Conservation (phyloP, 1,284 basidiomycete genomes). For the Leccinum pachyderme region DNA sequence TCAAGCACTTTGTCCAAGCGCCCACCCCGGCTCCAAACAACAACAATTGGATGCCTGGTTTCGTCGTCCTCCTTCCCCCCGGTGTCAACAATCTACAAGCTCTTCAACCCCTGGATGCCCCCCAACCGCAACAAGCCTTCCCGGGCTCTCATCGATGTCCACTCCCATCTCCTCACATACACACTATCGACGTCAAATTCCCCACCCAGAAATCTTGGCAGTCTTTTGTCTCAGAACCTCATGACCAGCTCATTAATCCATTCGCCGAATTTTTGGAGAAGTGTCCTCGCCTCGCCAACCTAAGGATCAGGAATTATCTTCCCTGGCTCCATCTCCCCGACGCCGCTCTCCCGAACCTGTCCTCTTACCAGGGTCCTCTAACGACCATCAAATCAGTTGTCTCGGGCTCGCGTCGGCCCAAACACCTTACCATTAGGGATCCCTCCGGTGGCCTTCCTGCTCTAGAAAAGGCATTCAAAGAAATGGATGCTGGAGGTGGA, state of each 20-base stretch:
- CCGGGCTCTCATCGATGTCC: conserved; percentile 16
- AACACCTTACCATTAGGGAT: conserved; percentile 27
- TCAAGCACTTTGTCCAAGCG: conserved; percentile 30
- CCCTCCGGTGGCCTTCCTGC: conserved; percentile 22
- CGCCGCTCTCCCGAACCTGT: conserved; percentile 29
- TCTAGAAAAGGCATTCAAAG: conserved; percentile 30
- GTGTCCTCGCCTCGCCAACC: conserved; percentile 20
- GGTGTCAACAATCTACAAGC: conserved; percentile 6
- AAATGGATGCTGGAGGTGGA: conserved; percentile 19
- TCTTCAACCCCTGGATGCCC: conserved; percentile 8
- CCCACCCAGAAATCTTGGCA: conserved; percentile 35
- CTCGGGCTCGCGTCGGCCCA: conserved; percentile 14
- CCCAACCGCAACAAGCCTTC: not conserved
- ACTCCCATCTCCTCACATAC: conserved; percentile 32
- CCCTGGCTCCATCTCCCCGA: conserved; percentile 28
- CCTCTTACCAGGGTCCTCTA: conserved; percentile 31
- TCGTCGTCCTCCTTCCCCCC: conserved; percentile 14
- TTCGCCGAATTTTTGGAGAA: conserved; percentile 28
- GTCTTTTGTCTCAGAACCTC: conserved; percentile 27
- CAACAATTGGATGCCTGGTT: conserved; percentile 13
- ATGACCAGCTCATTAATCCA: conserved; percentile 26
- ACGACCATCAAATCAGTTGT: conserved; percentile 30
- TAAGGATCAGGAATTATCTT: conserved; percentile 29
- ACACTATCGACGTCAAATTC: conserved; percentile 36
- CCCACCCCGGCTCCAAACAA: not conserved